Percentiles rank a stretch among this genome's conserved stretches.
Conservation (phyloP, 768 basidiomycete genomes). For the Phylloporus arenicola region DNA sequence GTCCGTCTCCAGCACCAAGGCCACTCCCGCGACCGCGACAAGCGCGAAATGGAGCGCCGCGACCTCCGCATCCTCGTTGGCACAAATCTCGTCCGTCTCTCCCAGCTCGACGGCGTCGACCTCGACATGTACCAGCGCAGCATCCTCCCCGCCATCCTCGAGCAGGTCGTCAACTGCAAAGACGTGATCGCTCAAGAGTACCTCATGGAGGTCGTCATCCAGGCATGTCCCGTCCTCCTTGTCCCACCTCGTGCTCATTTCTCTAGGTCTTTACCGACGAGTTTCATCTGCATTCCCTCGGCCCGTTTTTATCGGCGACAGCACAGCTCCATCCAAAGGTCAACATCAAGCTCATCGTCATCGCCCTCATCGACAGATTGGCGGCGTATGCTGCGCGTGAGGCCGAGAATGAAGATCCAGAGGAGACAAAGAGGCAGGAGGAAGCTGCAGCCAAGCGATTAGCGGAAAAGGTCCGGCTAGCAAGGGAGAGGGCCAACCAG, state of each 20-base stretch:
- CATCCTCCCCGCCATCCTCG: slow-evolving; percentile 89
- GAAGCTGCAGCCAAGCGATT: slow-evolving; percentile 87
- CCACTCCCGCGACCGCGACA: slow-evolving; percentile 94
- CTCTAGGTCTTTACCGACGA: slow-evolving; percentile 93
- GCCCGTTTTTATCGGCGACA: slow-evolving; percentile 92
- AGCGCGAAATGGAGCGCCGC: slow-evolving; percentile 92
- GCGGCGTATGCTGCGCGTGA: slow-evolving; percentile 96
- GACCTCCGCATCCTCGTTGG: slow-evolving; percentile 96
- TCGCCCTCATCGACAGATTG: slow-evolving; percentile 92
- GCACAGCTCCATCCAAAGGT: slow-evolving; percentile 97
- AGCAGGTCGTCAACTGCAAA: slow-evolving; percentile 98
- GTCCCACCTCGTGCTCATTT: neutral
- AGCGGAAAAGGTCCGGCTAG: slow-evolving; percentile 77
- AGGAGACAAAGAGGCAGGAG: slow-evolving; percentile 89
- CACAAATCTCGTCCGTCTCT: slow-evolving; percentile 93
- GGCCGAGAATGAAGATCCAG: slow-evolving; percentile 93
- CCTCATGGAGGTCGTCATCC: slow-evolving; percentile 99
- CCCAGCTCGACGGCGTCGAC: slow-evolving; percentile 95
- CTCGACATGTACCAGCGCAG: slow-evolving; percentile 80
- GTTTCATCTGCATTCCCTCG: slow-evolving; percentile 94
- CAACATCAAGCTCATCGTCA: slow-evolving; percentile 98
- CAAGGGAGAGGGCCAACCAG: slow-evolving; percentile 55
- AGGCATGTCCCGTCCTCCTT: slow-evolving; percentile 44
- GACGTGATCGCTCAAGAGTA: slow-evolving; percentile 99
- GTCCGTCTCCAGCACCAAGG: slow-evolving; percentile 97